Evolutionary conservation across 768 basidiomycete genomes (phyloP).

Genomic region (Suillus variegatus): DNA sequence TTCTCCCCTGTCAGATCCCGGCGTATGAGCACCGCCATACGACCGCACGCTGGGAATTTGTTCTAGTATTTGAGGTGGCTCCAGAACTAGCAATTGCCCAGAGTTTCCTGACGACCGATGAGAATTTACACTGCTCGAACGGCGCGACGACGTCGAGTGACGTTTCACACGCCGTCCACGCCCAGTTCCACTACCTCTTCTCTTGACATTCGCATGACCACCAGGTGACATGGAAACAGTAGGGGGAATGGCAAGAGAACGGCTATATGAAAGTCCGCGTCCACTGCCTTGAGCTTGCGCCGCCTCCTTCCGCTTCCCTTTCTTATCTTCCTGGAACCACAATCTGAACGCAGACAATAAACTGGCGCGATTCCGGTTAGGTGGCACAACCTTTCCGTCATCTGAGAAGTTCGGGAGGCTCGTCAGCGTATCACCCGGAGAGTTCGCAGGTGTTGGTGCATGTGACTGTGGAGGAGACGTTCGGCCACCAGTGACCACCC

Average conservation of each 20-base stretch:
- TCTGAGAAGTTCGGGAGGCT: conserved; percentile 43
- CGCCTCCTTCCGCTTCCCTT: conserved; percentile 76
- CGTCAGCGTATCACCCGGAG: conserved; percentile 53
- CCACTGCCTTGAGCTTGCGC: conserved; percentile 20
- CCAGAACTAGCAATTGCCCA: conserved; percentile 47
- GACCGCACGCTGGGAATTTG: conserved; percentile 67
- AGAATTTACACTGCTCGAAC: conserved; percentile 92
- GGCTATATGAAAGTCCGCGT: conserved; percentile 25
- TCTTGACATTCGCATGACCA: conserved; percentile 45
- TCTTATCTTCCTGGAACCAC: conserved; percentile 92
- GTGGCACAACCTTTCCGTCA: conserved; percentile 34
- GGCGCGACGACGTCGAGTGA: conserved; percentile 75
- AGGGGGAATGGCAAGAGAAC: conserved; percentile 25
- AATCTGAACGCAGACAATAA: conserved; percentile 82
- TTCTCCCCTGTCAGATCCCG: conserved; percentile 84
- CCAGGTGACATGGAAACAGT: conserved; percentile 30
- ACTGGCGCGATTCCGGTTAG: conserved; percentile 71
- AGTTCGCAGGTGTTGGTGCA: conserved; percentile 50
- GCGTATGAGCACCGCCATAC: conserved; percentile 80
- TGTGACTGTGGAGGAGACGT: conserved; percentile 37
- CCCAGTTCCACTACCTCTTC: conserved; percentile 47
- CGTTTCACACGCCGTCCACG: conserved; percentile 61
- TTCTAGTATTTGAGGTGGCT: conserved; percentile 50
- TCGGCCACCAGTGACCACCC: conserved; percentile 60
- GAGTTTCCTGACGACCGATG: conserved; percentile 64